Evolutionary conservation across 2,329 filamentous ascomycete genomes (phyloP).

Genomic region (Aspergillus brasiliensis): DNA sequence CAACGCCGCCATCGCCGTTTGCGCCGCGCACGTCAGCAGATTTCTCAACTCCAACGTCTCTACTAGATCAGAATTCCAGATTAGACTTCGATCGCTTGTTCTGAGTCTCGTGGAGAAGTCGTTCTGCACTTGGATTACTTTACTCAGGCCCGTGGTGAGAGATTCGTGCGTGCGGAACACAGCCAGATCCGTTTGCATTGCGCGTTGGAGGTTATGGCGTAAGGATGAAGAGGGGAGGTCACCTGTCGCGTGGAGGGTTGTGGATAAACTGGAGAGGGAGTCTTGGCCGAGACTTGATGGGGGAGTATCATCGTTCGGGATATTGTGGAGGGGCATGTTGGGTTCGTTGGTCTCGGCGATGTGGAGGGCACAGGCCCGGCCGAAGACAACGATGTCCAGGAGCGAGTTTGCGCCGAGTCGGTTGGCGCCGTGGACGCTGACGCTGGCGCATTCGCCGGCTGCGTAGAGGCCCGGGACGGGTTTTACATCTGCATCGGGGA

Average conservation of each 20-base stretch:
- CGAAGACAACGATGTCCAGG: conserved; percentile 95
- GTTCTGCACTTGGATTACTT: not conserved
- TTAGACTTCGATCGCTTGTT: conserved; percentile 99
- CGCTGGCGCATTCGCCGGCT: conserved; percentile 94
- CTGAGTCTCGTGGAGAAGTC: conserved; percentile 54
- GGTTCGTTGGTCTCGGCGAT: conserved; percentile 62
- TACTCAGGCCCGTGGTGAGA: conserved; percentile 62
- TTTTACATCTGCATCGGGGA: no score
- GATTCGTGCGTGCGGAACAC: conserved; percentile 93
- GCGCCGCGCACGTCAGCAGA: conserved; percentile 91
- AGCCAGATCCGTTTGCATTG: conserved; percentile 95
- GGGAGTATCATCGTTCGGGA: not conserved
- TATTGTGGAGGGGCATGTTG: not conserved
- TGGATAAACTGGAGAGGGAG: conserved; percentile 77
- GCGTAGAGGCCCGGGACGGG: conserved; percentile 87
- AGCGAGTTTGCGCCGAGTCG: conserved; percentile 97
- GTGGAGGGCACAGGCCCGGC: conserved; percentile 94
- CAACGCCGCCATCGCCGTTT: conserved; percentile 88
- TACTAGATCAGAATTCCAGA: conserved; percentile 97
- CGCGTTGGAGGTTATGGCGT: conserved; percentile 31
- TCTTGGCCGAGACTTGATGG: not conserved
- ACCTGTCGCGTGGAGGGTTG: conserved; percentile 82
- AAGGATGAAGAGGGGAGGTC: not conserved
- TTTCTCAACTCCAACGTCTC: conserved; percentile 96
- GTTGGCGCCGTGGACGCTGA: conserved; percentile 98